phyloP scores from a whole-genome alignment of 2,329 filamentous ascomycete genomes.

The Escovopsis sp. region DNA sequence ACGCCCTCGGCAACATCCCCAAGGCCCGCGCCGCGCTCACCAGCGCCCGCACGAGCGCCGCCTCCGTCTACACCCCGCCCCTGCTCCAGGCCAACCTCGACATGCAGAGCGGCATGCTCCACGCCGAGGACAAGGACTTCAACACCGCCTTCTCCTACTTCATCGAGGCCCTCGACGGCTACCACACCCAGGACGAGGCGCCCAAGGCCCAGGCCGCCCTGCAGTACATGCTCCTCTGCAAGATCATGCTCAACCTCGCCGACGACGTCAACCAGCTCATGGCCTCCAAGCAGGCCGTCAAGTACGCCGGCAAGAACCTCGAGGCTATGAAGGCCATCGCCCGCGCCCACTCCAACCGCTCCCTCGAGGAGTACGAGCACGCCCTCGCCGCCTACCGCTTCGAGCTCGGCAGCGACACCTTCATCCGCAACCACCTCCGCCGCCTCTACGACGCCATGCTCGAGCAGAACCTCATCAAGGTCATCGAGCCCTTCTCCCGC shows the following conservation, averaged over 20 bases:
- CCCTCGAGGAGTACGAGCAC: conserved; percentile 91
- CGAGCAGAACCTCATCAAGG: conserved; percentile 98
- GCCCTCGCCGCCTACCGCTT: conserved; percentile 81
- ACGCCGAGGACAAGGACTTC: conserved; percentile 97
- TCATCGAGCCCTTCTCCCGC: conserved; percentile 95
- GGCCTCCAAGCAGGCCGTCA: conserved; percentile 89
- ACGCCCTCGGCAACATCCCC: conserved; percentile 88
- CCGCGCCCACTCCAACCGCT: conserved; percentile 86
- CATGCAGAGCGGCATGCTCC: conserved; percentile 98
- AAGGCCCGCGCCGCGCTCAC: conserved; percentile 93
- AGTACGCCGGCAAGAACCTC: conserved; percentile 88
- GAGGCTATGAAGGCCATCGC: conserved; percentile 99
- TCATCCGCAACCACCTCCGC: conserved; percentile 93
- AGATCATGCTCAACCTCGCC: conserved; percentile 96
- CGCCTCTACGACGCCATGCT: conserved; percentile 96
- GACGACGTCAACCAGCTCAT: conserved; percentile 95
- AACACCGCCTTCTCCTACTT: conserved; percentile 98
- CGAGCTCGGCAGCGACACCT: conserved; percentile 85
- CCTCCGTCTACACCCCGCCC: conserved; percentile 93
- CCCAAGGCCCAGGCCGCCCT: conserved; percentile 87
- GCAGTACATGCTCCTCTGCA: conserved; percentile 99
- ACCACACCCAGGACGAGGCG: conserved; percentile 81
- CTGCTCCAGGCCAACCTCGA: conserved; percentile 90
- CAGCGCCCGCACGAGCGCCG: conserved; percentile 84
- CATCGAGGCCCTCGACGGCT: conserved; percentile 95